Evolutionary conservation across 2,329 filamentous ascomycete species (phyloP).

Genomic region (Lasiodiplodia citricola): DNA sequence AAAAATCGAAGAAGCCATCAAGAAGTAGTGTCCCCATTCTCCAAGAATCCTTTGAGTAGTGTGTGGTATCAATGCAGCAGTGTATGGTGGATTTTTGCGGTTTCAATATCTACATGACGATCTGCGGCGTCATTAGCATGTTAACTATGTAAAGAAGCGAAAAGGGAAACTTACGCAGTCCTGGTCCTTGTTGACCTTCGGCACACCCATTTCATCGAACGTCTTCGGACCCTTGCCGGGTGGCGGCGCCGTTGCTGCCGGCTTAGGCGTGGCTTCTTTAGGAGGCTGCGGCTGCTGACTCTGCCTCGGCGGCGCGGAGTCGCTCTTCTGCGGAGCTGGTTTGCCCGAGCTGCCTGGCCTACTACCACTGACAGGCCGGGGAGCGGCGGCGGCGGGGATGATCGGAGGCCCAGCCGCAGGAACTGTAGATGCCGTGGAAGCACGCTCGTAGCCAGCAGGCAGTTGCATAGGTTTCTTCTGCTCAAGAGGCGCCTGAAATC

Average conservation of each 20-base stretch:
- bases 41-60: neutral
- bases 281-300: constrained; percentile 32
- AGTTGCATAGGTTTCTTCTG: constrained; percentile 40
- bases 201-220: constrained; percentile 98
- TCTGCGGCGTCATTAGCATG: constrained; percentile 31
- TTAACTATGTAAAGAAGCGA: too few species aligned
- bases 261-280: constrained; percentile 35
- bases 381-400: neutral
- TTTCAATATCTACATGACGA: constrained; percentile 31
- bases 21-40: constrained; percentile 7
- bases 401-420: constrained; percentile 7
- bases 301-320: constrained; percentile 17
- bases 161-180: constrained; percentile 78
- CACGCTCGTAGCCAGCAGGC: constrained; percentile 24
- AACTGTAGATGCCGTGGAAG: constrained; percentile 1
- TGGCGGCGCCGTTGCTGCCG: constrained; percentile 33
- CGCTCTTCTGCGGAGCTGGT: constrained; percentile 20
- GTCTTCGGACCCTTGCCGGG: constrained; percentile 74
- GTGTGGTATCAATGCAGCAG: constrained; percentile 20
- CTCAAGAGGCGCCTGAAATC: constrained; percentile 38
- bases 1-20: neutral
- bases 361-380: neutral
- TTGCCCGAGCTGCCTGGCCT: constrained; percentile 3
- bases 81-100: neutral
- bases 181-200: constrained; percentile 77